Base-by-base conservation (phyloP, 768 basidiomycete species). In the Tylopilus cervinicoccineus region DNA sequence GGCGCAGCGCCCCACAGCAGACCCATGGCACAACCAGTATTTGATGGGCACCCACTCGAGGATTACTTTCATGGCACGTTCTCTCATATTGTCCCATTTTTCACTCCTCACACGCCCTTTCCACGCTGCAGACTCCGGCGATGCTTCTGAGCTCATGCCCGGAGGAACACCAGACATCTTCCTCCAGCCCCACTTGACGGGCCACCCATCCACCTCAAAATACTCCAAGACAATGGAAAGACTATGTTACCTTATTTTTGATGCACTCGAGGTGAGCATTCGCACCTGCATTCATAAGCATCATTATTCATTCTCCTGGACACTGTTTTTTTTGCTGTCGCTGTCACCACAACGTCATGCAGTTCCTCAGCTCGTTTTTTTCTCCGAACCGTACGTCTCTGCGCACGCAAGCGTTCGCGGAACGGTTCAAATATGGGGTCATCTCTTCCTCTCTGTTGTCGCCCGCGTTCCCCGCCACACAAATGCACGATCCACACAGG, bases 401-500 rank as follows among this genome's bases (percentile, higher is more conserved):
- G 49, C 63, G 70, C 6, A 63, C 73, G 4, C 76, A 68, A 52
- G 73, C 76, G 17, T 86, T 88, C 56, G 78, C 80, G 9, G 88
- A 91, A 66, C 83, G 78, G 34, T 89, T 91, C 78, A 89, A 89
- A 63, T 90, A 89, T 74, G 80, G 79, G 50, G 78, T 90, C 4
- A 88, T 90, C 50, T 88, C 88, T 4, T 89, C 88, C 3, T 81
- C 86, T 8, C 72, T 90, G 9, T 74, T 90, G n/a, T 79, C 85
- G 4, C 64, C 79, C 3, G 70, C 79, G 44, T 71, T 83, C 47
- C 59, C 81, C 33, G 55, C 76, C 26, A 67, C 76, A n/a, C 57
- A 54, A 55, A 64, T 54, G 40, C 37, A 44, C 38, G 67, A 55
- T 48, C 58, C 49, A 13, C 65, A 55, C 38, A 66, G 73, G 32